Percentiles rank a stretch among this genome's conserved stretches.
Conservation (phyloP, 1,284 basidiomycete genomes). For the Cryptococcus amylolentus region DNA sequence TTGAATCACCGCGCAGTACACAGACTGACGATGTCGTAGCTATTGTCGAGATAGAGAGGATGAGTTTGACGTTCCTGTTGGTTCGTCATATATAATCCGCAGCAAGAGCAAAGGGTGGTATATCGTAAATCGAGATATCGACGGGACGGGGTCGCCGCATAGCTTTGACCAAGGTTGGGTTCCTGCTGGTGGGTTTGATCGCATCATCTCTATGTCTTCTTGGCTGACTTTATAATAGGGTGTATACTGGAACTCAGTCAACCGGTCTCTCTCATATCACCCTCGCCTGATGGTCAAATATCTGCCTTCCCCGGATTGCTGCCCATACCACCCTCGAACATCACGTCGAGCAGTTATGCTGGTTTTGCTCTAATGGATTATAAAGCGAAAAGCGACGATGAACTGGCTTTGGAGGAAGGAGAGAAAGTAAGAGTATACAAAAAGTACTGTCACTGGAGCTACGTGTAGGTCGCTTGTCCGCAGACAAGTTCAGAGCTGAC, state of each 20-base stretch:
- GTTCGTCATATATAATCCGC: constrained; percentile 88
- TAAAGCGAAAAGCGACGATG: constrained; percentile 81
- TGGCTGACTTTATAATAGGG: constrained; percentile 46
- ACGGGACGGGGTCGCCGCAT: constrained; percentile 72
- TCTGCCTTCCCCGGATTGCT: constrained; percentile 39
- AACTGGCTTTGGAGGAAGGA: constrained; percentile 79
- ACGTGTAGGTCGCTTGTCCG: constrained; percentile 3
- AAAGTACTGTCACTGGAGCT: constrained; percentile 86
- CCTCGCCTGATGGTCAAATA: constrained; percentile 18
- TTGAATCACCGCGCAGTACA: neutral
- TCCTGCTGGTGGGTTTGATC: constrained; percentile 58
- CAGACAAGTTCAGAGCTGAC: neutral
- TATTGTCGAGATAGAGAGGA: constrained; percentile 96
- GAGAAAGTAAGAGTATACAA: constrained; percentile 90
- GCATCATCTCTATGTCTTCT: neutral
- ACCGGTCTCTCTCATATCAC: constrained; percentile 56
- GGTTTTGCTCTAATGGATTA: constrained; percentile 95
- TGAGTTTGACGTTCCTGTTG: constrained; percentile 94
- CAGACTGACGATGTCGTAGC: constrained; percentile 49
- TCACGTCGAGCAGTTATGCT: constrained; percentile 90
- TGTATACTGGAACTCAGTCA: constrained; percentile 90
- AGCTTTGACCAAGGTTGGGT: constrained; percentile 77
- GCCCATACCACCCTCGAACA: constrained; percentile 78
- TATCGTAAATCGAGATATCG: constrained; percentile 92
- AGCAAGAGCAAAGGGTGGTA: constrained; percentile 97